Evolutionary conservation across 768 basidiomycete genomes (phyloP), one percentile per base, ranked within the genome.

Genomic region (Russula sp.): DNA sequence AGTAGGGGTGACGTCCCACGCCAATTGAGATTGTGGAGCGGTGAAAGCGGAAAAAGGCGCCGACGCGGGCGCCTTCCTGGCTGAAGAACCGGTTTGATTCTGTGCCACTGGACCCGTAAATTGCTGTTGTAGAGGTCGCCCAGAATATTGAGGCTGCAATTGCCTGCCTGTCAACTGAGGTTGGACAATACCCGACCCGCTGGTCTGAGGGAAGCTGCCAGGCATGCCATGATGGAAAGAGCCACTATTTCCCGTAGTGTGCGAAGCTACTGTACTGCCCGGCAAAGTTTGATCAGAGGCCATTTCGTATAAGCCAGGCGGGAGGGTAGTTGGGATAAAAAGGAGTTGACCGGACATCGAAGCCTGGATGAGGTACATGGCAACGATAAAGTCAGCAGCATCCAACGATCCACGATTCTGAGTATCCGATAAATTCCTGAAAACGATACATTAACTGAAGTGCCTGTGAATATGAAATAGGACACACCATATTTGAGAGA

Each of bases 301-400:
- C 75, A 90, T 87, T 66, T 96, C 93, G 71, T 94, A 95, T 22
- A 96, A 72, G 53, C 86, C 89, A 3, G 89, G 88, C 24, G 96
- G 94, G 20, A 98, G 81, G 2, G 81, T 76, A 7, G 82, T 75
- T 40, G 94, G 94, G 56, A 95, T 81, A 65, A 81, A 81, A 57
- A 86, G 78, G 61, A 92, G 77, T 66, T 88, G 83, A 61, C 84
- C 83, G 59, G 88, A 85, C 94, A 98, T 97, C 44, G 83, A 78
- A n/a, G 84, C 88, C 75, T 98, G 94, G 68, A 98, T 94, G 72
- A 98, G 84, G 75, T 92, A 93, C 94, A 97, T 95, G 46, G 89
- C 97, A 71, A 99, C 85, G 64, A 90, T 88, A 73, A 99, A 99
- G 76, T 99, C 97, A 51, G 88, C 81, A 18, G 85, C 78, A 74